Percentiles rank a stretch among this genome's conserved stretches.
These are phyloP conservation scores for Periconia sp. DNA, from an alignment of 2,329 filamentous ascomycete species.

Conservation along the genomic window DNA sequence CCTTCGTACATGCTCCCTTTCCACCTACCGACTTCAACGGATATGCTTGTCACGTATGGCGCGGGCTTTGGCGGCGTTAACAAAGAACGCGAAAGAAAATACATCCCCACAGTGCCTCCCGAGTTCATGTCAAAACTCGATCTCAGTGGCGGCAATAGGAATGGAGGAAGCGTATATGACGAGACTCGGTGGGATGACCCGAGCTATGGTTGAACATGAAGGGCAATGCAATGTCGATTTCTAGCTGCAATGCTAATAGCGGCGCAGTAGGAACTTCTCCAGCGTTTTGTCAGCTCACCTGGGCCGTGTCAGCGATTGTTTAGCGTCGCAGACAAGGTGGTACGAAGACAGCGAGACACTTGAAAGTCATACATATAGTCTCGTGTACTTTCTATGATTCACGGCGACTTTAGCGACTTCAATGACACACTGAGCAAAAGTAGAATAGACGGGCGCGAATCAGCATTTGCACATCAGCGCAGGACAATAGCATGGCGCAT, in stretches of 20 bases:
- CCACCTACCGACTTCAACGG: constrained; percentile 90
- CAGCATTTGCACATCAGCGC: constrained; percentile 6
- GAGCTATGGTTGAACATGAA: constrained; percentile 37
- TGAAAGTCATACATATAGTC: no score
- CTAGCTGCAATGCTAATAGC: not conserved
- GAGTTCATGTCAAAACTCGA: constrained; percentile 93
- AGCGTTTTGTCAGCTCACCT: not conserved
- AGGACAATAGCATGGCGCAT: constrained; percentile 9
- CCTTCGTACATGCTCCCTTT: constrained; percentile 94
- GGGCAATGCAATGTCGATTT: not conserved
- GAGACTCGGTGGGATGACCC: constrained; percentile 41
- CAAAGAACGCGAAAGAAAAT: constrained; percentile 88
- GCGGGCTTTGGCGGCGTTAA: constrained; percentile 94
- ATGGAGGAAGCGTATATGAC: constrained; percentile 34
- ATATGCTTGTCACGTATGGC: constrained; percentile 95
- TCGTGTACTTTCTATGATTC: no score
- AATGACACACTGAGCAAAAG: no score
- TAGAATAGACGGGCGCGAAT: no score
- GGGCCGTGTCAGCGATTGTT: not conserved
- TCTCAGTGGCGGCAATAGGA: constrained; percentile 50
- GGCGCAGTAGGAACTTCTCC: not conserved
- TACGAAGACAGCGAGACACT: no score
- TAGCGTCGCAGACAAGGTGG: no score
- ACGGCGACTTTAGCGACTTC: no score
- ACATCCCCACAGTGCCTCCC: constrained; percentile 91